phyloP scores from a whole-genome alignment of 78 protist genomes.

The Polysphondylium violaceum region DNA sequence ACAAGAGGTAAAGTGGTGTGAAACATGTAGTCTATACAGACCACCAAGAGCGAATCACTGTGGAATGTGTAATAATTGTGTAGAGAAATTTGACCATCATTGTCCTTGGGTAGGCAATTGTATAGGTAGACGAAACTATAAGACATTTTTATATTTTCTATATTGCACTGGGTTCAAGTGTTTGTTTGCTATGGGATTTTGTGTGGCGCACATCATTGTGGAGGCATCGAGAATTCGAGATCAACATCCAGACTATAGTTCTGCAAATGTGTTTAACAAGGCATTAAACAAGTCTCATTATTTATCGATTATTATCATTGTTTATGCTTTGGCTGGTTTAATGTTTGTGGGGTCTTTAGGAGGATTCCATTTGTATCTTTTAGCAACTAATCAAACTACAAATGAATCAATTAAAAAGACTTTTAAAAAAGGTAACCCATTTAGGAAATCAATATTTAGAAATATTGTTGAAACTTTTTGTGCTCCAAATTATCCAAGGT shows the following conservation, averaged over 20 bases:
- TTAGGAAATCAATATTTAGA: background rate
- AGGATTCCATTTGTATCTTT: conserved; percentile 69
- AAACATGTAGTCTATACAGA: conserved; percentile 84
- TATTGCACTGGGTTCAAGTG: conserved; percentile 41
- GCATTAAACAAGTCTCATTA: conserved; percentile 41
- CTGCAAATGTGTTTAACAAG: conserved; percentile 23
- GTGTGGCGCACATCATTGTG: conserved; percentile 41
- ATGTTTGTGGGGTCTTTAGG: conserved; percentile 72
- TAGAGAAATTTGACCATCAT: conserved; percentile 91
- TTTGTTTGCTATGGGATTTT: conserved; percentile 57
- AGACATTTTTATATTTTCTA: conserved; percentile 71
- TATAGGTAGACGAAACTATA: conserved; percentile 80
- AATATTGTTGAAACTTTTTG: conserved; percentile 26
- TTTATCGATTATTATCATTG: conserved; percentile 48
- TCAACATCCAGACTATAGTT: conserved; percentile 20
- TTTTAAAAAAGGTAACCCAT: conserved; percentile 48
- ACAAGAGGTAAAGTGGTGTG: conserved; percentile 80
- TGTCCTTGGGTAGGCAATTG: conserved; percentile 75
- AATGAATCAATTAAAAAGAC: conserved; percentile 64
- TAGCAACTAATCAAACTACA: conserved; percentile 36
- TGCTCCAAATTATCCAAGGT: conserved; percentile 50
- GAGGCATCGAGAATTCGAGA: conserved; percentile 19
- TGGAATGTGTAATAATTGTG: conserved; percentile 87
- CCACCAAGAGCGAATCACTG: conserved; percentile 92
- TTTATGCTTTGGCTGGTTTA: conserved; percentile 53